Conservation (phyloP, 31 red algal genomes). For the Asparagopsis taxiformis region DNA sequence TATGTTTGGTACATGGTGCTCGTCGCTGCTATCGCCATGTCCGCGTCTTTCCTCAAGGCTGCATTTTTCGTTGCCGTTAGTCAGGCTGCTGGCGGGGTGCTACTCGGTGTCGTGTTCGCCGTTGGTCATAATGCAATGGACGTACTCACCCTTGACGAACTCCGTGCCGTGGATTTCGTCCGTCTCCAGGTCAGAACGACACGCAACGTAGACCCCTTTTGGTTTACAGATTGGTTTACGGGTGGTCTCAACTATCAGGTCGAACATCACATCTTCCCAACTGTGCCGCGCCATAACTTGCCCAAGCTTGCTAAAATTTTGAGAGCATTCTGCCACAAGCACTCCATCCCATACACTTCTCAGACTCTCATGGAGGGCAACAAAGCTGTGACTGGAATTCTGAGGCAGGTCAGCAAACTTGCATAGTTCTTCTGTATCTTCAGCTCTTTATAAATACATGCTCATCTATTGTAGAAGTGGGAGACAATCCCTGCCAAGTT, state of each 20-base stretch:
- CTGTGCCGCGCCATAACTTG: constrained; percentile 77
- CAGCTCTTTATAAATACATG: too few relatives aligned
- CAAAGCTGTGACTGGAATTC: constrained; percentile 50
- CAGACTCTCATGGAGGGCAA: constrained; percentile 77
- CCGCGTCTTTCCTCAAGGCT: constrained; percentile 17
- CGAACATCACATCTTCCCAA: constrained; percentile 92
- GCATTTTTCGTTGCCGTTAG: constrained; percentile 31
- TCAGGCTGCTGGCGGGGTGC: constrained; percentile 70
- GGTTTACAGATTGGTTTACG: constrained; percentile 79
- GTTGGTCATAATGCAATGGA: constrained; percentile 93
- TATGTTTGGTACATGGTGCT: constrained; percentile 44
- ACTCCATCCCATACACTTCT: constrained; percentile 72
- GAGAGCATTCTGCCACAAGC: constrained; percentile 65
- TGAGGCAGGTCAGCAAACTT: constrained; percentile 49
- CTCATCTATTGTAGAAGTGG: too few relatives aligned
- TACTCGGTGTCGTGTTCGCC: constrained; percentile 84
- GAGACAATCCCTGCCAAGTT: too few relatives aligned
- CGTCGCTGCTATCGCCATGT: constrained; percentile 28
- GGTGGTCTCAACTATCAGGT: constrained; percentile 89
- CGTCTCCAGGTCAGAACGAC: constrained; percentile 77
- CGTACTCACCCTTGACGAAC: constrained; percentile 66
- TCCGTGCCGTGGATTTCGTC: constrained; percentile 69
- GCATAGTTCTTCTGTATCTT: constrained; percentile 18
- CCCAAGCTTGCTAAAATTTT: constrained; percentile 54
- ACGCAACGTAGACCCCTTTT: constrained; percentile 62